Base-by-base conservation (phyloP, 1,139 yeast species). In the Barnettozyma hawaiiensis region DNA sequence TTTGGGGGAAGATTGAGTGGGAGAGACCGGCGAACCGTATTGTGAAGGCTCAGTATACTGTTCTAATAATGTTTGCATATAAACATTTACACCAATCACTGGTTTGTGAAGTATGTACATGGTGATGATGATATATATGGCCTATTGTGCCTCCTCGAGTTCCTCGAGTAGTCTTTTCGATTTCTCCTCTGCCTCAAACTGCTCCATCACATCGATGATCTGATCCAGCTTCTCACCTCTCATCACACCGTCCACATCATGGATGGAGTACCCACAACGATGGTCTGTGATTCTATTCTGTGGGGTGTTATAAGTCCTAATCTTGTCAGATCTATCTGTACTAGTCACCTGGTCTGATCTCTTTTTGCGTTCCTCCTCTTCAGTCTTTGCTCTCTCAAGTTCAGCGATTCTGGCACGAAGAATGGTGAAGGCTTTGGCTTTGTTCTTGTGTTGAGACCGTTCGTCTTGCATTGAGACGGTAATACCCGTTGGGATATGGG, bases 251-350 rank as follows among this genome's bases (percentile, higher is more conserved):
- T 74, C 81, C n/a, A 92, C 65, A 57, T 89, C 96, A 57, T 86
- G 85, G 22, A 84, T 58, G 1, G 90, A 78, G 54, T 64, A 78
- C 4, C 90, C 87, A 59, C 96, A 87, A 42, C 98, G 70, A 59
- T 92, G 98, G 58, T 92, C 99, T 0, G 97, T 90, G 42, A 92
- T 77, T 54, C 98, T 71, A 59, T 89, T 89, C 57, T 92, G 97
- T 6, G 95, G 90, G 54, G 75, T 90, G 58, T 92, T 92, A 61
- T 92, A 92, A 0, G 98, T 94, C 51, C 98, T 69, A 48, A 92
- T 84, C 64, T 92, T 92, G 59, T 94, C 98, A 3, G 95, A 81
- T 47, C 98, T 70, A 58, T 87, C 96, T 1, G 96, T 87, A 2
- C 94, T 74, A 1, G 89, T 73, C 4, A 92, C 97, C 60, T 90